A percentile compares a stretch with the other conserved stretches of the same genome.
Conservation (phyloP, 129 eudicot species). For the Lonicera japonica region DNA sequence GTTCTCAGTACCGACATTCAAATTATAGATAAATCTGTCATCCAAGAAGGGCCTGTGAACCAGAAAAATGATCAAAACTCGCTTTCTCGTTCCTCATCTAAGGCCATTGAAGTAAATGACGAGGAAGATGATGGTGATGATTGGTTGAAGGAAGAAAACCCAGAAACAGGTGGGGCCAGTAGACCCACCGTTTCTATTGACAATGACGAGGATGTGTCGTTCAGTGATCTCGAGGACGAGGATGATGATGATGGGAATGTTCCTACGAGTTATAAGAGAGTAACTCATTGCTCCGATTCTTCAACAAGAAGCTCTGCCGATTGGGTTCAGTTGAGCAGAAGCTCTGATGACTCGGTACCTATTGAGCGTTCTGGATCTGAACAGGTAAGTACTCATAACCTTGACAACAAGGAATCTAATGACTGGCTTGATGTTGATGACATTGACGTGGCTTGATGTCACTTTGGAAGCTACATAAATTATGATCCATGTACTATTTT, state of each 20-base stretch:
- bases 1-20: slow-evolving; percentile 33
- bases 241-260: slow-evolving; percentile 54
- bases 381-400: neutral
- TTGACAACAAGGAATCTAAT: slow-evolving; percentile 51
- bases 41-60: slow-evolving; percentile 29
- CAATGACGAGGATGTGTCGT: slow-evolving; percentile 79
- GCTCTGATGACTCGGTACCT: slow-evolving; percentile 26
- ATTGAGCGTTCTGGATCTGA: slow-evolving; percentile 31
- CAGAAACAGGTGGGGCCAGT: slow-evolving; percentile 39
- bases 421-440: slow-evolving; percentile 89
- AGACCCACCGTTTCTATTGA: slow-evolving; percentile 39
- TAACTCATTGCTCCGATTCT: slow-evolving; percentile 38
- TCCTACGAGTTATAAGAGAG: slow-evolving; percentile 48
- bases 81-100: slow-evolving; percentile 12
- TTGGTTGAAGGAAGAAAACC: slow-evolving; percentile 80
- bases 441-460: slow-evolving; percentile 36
- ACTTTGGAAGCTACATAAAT: neutral
- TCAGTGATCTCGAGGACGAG: slow-evolving; percentile 81
- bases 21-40: slow-evolving; percentile 53
- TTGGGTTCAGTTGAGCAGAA: slow-evolving; percentile 69
- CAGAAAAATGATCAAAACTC: slow-evolving; percentile 16
- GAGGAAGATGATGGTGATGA: slow-evolving; percentile 77
- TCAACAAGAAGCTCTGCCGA: slow-evolving; percentile 60
- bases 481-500: neutral
- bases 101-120: slow-evolving; percentile 16